These are phyloP conservation scores for Candida maris DNA, from an alignment of 805 yeast species.

Conservation along the genomic window DNA sequence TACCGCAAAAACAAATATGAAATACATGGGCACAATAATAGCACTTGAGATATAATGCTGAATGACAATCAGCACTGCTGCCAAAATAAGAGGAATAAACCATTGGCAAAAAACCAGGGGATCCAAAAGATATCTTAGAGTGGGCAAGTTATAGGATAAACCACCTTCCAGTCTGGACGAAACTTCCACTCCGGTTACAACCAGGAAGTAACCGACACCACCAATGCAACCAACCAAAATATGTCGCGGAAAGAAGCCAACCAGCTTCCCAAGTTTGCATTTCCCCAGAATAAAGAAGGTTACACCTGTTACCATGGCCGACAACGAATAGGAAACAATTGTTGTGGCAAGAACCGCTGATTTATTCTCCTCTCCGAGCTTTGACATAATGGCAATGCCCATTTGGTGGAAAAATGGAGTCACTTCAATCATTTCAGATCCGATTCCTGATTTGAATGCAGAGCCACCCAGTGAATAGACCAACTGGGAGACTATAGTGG, in stretches of 20 bases:
- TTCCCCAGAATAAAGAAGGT: constrained; percentile 77
- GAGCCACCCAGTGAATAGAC: constrained; percentile 90
- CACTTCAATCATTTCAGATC: constrained; percentile 98
- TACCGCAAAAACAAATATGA: constrained; percentile 62
- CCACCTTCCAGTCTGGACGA: constrained; percentile 78
- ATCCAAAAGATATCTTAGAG: constrained; percentile 46
- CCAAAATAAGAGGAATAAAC: constrained; percentile 64
- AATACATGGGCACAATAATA: constrained; percentile 74
- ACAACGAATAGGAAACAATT: constrained; percentile 75
- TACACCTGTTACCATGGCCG: constrained; percentile 82
- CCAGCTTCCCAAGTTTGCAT: constrained; percentile 75
- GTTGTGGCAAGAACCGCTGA: constrained; percentile 77
- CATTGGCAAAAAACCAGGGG: constrained; percentile 54
- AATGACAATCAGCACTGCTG: constrained; percentile 55
- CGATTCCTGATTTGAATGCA: constrained; percentile 85
- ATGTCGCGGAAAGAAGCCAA: constrained; percentile 95
- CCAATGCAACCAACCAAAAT: constrained; percentile 96
- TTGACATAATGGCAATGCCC: constrained; percentile 65
- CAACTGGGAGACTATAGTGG: constrained; percentile 85
- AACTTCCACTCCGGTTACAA: constrained; percentile 89
- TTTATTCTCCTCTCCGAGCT: constrained; percentile 42
- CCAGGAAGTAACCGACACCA: constrained; percentile 92
- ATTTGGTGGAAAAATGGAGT: constrained; percentile 96
- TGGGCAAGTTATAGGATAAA: constrained; percentile 56
- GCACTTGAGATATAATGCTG: constrained; percentile 62